Evolutionary conservation across 345 rosid genomes (phyloP), one percentile per base, ranked within the genome.

Genomic region (Syzygium grande): DNA sequence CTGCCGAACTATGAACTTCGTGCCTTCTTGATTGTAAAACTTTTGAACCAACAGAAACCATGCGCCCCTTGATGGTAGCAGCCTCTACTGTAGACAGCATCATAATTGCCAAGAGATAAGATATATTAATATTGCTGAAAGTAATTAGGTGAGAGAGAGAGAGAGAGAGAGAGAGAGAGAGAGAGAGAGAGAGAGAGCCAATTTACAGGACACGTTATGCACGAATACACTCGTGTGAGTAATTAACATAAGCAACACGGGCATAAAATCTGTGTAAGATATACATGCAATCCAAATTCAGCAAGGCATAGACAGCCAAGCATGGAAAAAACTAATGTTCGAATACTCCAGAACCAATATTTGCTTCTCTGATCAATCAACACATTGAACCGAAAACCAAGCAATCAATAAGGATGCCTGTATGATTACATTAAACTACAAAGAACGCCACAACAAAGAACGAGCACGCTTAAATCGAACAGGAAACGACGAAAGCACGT

Each of bases 31-130:
- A 92, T 17, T 90, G 89, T 77, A 94, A 91, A 88, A 91, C 93
- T 89, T 93, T 92, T 17, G 91, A 92, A 84, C 96, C 97, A 90
- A 93, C 90, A 84, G 94, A 91, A 89, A 95, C 96, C 93, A 93
- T 92, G 79, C 12, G 29, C 89, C 58, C 68, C 84, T 84, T 29
- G 30, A 55, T 29, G 11, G n/a, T 49, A 85, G 29, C 13, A 61
- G 86, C 84, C 79, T 84, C 59, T 84, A 22, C 38, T 5, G 25
- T 38, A 73, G 23, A 73, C 80, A 73, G 46, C 80, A 73, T 38
- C 25, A 5, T 19, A 68, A 34, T 68, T 68, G 23, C 80, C 80
- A 34, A 68, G 1, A 68, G 38, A 34, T 34, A 34, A 73, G 80
- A 17, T 68, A 34, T 34, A 1, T 17, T 2, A 38, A 73, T 27